phyloP scores from a whole-genome alignment of 129 eudicot species.

The Artemisia tridentata region DNA sequence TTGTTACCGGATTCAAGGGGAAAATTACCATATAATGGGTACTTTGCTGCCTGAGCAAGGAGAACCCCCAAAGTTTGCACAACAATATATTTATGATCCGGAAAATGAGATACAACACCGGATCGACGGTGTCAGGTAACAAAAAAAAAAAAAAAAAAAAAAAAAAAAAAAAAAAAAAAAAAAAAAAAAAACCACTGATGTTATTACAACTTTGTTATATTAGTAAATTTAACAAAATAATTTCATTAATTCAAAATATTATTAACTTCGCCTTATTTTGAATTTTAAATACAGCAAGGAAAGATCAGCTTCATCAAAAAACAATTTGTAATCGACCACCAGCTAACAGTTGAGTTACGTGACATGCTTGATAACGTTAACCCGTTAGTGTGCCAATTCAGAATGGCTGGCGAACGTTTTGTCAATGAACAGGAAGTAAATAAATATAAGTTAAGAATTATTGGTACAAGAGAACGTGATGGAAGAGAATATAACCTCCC shows the following conservation, averaged over 20 bases:
- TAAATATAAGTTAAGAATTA: too few species aligned
- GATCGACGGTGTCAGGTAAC: too few species aligned
- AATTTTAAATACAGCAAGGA: background rate
- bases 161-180: too few species aligned
- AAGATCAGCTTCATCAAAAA: background rate
- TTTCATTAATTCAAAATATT: too few species aligned
- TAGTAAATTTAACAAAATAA: background rate
- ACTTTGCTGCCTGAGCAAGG: background rate
- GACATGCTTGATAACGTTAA: background rate
- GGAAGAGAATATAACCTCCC: too few species aligned
- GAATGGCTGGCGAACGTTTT: too few species aligned
- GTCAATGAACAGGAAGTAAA: too few species aligned
- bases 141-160: too few species aligned
- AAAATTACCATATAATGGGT: background rate
- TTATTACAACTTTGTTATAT: background rate
- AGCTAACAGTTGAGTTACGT: background rate
- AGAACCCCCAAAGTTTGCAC: background rate
- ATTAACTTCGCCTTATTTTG: too few species aligned
- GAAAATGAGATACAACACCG: too few species aligned
- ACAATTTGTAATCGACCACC: background rate
- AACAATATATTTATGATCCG: background rate
- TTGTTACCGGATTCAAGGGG: background rate
- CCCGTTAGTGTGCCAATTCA: too few species aligned
- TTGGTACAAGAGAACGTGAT: too few species aligned
- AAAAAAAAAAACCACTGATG: background rate